A percentile compares a stretch with the other conserved stretches of the same genome.
phyloP scores from a whole-genome alignment of 2,329 filamentous ascomycete genomes.

The Aspergillus proliferans region DNA sequence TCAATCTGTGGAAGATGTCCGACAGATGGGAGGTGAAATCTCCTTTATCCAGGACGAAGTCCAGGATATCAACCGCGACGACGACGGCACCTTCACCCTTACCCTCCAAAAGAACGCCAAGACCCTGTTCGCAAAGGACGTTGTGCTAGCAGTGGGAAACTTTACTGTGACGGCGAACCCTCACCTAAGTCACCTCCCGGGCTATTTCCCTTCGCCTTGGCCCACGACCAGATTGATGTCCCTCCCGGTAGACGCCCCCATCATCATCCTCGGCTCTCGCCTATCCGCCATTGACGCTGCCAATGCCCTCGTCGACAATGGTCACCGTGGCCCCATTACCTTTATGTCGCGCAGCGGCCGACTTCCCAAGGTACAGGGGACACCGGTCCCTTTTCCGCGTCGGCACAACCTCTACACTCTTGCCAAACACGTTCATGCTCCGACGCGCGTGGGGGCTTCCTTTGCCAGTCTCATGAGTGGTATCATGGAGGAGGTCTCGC shows the following conservation, averaged over 20 bases:
- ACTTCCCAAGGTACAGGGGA: conserved; percentile 7
- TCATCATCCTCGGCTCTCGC: conserved; percentile 6
- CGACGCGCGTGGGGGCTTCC: neutral
- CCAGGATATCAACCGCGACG: conserved; percentile 3
- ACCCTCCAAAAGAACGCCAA: neutral
- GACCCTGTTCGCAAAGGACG: neutral
- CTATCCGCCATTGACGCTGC: conserved; percentile 7
- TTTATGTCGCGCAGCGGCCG: conserved; percentile 9
- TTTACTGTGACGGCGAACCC: conserved; percentile 3
- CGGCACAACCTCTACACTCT: conserved; percentile 3
- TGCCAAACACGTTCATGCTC: conserved; percentile 2
- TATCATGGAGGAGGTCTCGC: conserved; percentile 6
- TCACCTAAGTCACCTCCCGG: conserved; percentile 4
- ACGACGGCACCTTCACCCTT: conserved; percentile 2
- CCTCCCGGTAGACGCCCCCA: conserved; percentile 3
- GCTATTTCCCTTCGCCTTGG: conserved; percentile 7
- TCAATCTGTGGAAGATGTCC: conserved; percentile 1
- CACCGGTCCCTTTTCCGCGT: conserved; percentile 1
- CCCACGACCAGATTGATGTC: conserved; percentile 4
- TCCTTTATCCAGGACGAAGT: conserved; percentile 5
- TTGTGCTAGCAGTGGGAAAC: conserved; percentile 5
- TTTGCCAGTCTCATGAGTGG: conserved; percentile 4
- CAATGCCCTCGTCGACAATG: conserved; percentile 2
- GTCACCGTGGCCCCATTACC: conserved; percentile 5
- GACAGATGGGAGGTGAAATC: conserved; percentile 1